phyloP scores from a whole-genome alignment of 257 asterid species.

The Parsonsia alboflavescens region DNA sequence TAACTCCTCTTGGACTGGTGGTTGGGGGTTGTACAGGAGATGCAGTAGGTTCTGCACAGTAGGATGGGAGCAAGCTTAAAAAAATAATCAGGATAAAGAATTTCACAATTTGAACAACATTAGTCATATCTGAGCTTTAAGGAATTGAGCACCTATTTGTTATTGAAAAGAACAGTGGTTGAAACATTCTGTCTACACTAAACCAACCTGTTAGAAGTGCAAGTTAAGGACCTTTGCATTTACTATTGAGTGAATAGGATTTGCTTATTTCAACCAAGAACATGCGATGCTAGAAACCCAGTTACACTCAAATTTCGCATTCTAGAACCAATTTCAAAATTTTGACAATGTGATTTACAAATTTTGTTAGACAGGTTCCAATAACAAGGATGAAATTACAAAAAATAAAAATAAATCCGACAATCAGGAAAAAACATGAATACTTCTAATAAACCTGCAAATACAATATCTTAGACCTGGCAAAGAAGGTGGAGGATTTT shows the following conservation, averaged over 20 bases:
- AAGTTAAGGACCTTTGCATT: not conserved
- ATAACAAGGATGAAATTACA: not conserved
- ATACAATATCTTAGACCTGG: conserved; percentile 50
- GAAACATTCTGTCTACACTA: not conserved
- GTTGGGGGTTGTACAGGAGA: conserved; percentile 45
- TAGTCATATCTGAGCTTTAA: not conserved
- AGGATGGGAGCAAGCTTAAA: conserved; percentile 4
- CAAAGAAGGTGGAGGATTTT: conserved; percentile 48
- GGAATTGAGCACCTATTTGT: not conserved
- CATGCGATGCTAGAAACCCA: not conserved
- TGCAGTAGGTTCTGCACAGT: conserved; percentile 42
- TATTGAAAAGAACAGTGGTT: not conserved
- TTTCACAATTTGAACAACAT: not conserved
- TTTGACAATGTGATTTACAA: not conserved
- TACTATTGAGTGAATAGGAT: not conserved
- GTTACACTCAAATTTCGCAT: not conserved
- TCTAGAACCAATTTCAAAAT: not conserved
- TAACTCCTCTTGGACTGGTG: conserved; percentile 28
- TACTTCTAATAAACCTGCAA: not conserved
- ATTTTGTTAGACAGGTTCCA: not conserved
- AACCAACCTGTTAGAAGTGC: not conserved
- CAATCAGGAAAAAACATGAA: not conserved
- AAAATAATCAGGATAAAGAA: conserved; percentile 6
- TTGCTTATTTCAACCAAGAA: not conserved
- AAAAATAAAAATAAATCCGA: not conserved